Evolutionary conservation across 1,284 basidiomycete species (phyloP), one percentile per base, ranked within the genome.

Genomic region (Bondarzewia mesenterica): DNA sequence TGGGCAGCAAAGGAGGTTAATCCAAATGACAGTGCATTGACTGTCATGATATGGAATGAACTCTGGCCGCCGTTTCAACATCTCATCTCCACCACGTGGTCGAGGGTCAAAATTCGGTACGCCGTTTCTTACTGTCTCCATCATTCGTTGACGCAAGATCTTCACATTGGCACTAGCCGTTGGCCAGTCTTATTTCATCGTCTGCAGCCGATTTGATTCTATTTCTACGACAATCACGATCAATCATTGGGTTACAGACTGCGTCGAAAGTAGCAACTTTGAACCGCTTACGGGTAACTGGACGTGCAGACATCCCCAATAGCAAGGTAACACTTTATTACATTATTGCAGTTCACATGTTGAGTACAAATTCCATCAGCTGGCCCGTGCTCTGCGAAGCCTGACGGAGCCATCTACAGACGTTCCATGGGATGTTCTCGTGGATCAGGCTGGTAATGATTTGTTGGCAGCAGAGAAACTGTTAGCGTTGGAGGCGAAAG

Each of bases 41-140:
- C 73, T 25, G 61, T 68, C 36, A 65, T 63, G 46, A 70, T 85
- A 8, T 88, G 85, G 85, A 84, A 84, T 56, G 80, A 84, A 53
- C 60, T 88, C 12, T 88, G 83, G 83, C 76, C 82, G 2, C 72
- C 80, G 0, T 85, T 84, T 50, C 78, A 82, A 54, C 61, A 63
- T 21, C 64, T 85, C 14, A 61, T 82, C 15, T 58, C 64, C 20
- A 65, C 70, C 5, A 82, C 38, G 76, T 78, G 52, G 58, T 56
- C 4, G 77, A 77, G 22, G 74, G 74, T 21, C 63, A 72, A 49
- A 66, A 70, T 40, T 63, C 71, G 50, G 82, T 83, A 57, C 59
- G 74, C 26, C 25, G 8, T 8, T 21, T 8, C 20, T 43, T 36
- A 39, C 22, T 38, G 4, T 44, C 22, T 25, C 7, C 37, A 41